Conservation (phyloP, 345 rosid species). For the Salix koriyanagi region DNA sequence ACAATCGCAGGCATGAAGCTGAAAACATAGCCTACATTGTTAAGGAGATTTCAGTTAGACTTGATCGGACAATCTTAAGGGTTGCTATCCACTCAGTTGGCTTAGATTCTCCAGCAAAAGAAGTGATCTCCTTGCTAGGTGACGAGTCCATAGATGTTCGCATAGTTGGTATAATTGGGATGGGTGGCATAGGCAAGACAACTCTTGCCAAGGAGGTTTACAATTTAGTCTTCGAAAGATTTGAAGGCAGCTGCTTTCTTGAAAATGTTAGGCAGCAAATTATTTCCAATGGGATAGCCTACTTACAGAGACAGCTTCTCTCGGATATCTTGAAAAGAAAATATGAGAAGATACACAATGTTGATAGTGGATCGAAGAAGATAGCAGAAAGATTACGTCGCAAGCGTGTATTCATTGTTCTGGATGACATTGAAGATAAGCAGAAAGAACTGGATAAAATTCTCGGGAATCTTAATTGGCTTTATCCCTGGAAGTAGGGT, state of each 20-base stretch:
- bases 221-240: not conserved
- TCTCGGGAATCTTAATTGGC: constrained; percentile 5
- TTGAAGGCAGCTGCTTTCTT: constrained; percentile 24
- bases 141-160: not conserved
- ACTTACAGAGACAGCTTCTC: constrained; percentile 19
- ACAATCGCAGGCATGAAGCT: constrained; percentile 5
- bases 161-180: constrained; percentile 23
- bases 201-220: constrained; percentile 14
- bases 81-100: constrained; percentile 5
- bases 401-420: constrained; percentile 1
- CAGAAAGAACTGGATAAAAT: not conserved
- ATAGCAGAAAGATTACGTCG: constrained; percentile 2
- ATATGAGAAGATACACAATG: constrained; percentile 3
- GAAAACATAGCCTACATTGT: constrained; percentile 1
- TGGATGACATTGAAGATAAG: constrained; percentile 14
- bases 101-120: not conserved
- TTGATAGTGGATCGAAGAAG: not conserved
- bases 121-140: not conserved
- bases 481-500: constrained; percentile 19
- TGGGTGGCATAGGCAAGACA: constrained; percentile 22
- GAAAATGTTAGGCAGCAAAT: constrained; percentile 9
- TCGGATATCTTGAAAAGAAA: not conserved
- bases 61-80: not conserved
- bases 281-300: not conserved
- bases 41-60: not conserved